A percentile compares a stretch with the other conserved stretches of the same genome.
phyloP scores from a whole-genome alignment of 2,329 filamentous ascomycete genomes.

The Rutstroemia sydowiana region DNA sequence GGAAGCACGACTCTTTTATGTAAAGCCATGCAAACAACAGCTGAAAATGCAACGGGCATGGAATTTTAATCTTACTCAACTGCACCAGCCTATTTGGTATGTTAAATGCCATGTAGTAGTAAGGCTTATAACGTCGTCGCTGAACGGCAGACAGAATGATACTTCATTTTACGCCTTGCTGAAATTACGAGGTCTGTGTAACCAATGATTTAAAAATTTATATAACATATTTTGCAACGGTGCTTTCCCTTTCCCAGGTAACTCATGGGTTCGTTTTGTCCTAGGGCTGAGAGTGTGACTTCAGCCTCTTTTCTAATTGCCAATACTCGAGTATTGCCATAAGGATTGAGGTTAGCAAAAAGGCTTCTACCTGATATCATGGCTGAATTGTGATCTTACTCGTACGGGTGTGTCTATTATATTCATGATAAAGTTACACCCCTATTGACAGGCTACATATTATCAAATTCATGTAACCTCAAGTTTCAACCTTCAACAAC shows the following conservation, averaged over 20 bases:
- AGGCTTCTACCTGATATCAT: too few species aligned
- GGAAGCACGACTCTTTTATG: background rate
- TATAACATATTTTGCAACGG: background rate
- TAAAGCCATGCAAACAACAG: background rate
- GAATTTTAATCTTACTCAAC: background rate
- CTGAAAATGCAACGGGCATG: constrained; percentile 1
- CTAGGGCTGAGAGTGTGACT: constrained; percentile 4
- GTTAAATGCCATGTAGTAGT: background rate
- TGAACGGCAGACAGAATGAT: background rate
- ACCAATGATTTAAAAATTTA: too few species aligned
- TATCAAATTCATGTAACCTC: too few species aligned
- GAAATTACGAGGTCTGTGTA: too few species aligned
- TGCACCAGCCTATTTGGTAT: background rate
- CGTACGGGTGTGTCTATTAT: too few species aligned
- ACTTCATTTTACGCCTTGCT: too few species aligned
- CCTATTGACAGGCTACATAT: too few species aligned
- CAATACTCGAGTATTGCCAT: background rate
- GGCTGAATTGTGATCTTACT: too few species aligned
- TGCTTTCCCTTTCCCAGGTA: background rate
- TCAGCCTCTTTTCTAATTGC: background rate
- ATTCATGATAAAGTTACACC: too few species aligned
- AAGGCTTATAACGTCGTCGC: background rate
- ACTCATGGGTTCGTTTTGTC: background rate
- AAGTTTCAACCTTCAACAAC: too few species aligned
- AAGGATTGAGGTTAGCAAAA: too few species aligned